Evolutionary conservation across 306 rosid species (phyloP).

Genomic region (Carpinus fangiana): DNA sequence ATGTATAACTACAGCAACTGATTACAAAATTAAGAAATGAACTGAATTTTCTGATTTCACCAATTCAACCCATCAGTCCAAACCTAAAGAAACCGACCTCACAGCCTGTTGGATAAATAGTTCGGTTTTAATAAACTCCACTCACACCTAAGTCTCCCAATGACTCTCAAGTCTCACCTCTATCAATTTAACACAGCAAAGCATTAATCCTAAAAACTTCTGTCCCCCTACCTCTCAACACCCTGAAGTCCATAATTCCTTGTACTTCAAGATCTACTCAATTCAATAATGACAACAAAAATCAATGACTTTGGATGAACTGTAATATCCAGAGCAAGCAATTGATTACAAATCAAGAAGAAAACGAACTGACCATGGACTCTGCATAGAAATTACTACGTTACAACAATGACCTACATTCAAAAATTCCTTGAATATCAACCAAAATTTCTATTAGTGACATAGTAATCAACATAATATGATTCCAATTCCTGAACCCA

Average conservation of each 20-base stretch:
- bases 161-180: not conserved
- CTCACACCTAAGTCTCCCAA: not conserved
- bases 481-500: too few species aligned
- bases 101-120: not conserved
- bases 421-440: too few species aligned
- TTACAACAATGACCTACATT: too few species aligned
- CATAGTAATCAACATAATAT: too few species aligned
- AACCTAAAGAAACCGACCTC: not conserved
- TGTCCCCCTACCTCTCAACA: not conserved
- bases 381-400: not conserved
- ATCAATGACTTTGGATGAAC: not conserved
- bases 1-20: not conserved
- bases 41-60: not conserved
- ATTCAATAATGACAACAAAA: not conserved
- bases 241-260: not conserved
- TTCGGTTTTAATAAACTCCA: not conserved
- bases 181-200: not conserved
- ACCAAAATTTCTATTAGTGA: too few species aligned
- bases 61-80: not conserved
- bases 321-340: not conserved
- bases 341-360: not conserved
- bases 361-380: not conserved
- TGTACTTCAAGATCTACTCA: not conserved
- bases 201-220: not conserved
- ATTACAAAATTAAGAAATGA: not conserved